Base-by-base conservation (phyloP, 2,329 filamentous ascomycete species). In the Exophiala phaeomuriformis region DNA sequence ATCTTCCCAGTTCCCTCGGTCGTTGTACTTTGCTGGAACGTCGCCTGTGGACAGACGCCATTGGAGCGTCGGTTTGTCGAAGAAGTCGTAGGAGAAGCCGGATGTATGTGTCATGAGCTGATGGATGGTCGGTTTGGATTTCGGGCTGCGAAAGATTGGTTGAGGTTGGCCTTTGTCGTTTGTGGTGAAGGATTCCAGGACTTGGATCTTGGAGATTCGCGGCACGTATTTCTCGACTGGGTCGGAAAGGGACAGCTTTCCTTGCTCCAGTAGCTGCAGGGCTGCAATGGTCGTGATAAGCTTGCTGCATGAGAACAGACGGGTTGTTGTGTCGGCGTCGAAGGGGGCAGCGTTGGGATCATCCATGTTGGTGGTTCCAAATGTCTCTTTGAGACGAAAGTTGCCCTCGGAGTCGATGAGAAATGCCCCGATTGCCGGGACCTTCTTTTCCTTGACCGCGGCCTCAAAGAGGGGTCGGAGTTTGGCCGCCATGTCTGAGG, bases 81-180 rank as follows among this genome's bases (percentile, higher is more conserved):
- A 61, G 47, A 60, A 58, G 47, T 62, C 60, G 46, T 60, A 63
- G 0, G 52, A 36, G 28, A 60, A 58, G 6, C 61, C 61, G 5
- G 47, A 47, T 5, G 59, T 60, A 32, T 61, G 61, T 0, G 57
- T 61, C 27, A 62, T 8, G 30, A 61, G 57, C 6, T 62, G 56
- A 3, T 45, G 47, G 46, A 62, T 53, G 5, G 54, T 62, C 8
- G 56, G 50, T 47, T 50, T 54, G 7, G 53, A 46, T 32, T 56
- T 56, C 12, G 52, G 54, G 0, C 44, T 32, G 3, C 57, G 58
- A 3, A 54, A 41, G 10, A 54, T 40, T 10, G 49, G 49, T 12
- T 50, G 50, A n/a, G 44, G 47, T 19, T 19, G 19, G 19, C 44
- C 31, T 30, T 59, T 50, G 19, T 46, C 41, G 27, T 42, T 49